Base-by-base conservation (phyloP, 2,329 filamentous ascomycete genomes). In the Claviceps sp. region DNA sequence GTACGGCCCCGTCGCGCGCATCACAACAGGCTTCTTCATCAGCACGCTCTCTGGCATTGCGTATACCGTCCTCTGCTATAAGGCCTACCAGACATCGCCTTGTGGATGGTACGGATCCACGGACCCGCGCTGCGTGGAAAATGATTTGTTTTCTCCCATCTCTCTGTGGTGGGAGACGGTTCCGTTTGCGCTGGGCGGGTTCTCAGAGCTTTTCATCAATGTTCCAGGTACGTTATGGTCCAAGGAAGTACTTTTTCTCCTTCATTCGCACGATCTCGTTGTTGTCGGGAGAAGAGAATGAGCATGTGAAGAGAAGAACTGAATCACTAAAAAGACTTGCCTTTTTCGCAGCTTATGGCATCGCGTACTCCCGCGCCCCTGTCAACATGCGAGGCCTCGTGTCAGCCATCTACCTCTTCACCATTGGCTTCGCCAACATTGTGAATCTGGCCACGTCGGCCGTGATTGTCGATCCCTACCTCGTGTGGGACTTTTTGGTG, bases 1-100 rank as follows among this genome's bases (percentile, higher is more conserved):
- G 43, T 82, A 83, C 59, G 75, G 73, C 0, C 77, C 80, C 5
- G 76, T 85, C 57, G 75, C 64, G 44, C 70, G 74, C n/a, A 77
- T 78, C 71, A 72, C 74, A 0, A 66, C 73, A 5, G 81, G 80
- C 2, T 85, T 85, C 62, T 61, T 76, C 22, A 54, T 71, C 20
- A 65, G 64, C 46, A 69, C 70, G 1, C 59, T 72, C 6, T 72
- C 75, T 2, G 82, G 82, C 67, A 64, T 79, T 20, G 78, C 75
- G 54, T 74, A 77, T 5, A 69, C 73, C 16, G 70, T 80, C 11
- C 63, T 82, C 3, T 79, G 83, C 61, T 72, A 76, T 56, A 71
- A 75, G 53, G 77, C 84, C 52, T 84, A 84, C 63, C 66, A 73
- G 58, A 70, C 70, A 0, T 74, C 70, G 4, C 73, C 75, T 3